A percentile compares a stretch with the other conserved stretches of the same genome.
phyloP scores from a whole-genome alignment of 371 early-diverging fungal genomes.

The Apophysomyces elegans region DNA sequence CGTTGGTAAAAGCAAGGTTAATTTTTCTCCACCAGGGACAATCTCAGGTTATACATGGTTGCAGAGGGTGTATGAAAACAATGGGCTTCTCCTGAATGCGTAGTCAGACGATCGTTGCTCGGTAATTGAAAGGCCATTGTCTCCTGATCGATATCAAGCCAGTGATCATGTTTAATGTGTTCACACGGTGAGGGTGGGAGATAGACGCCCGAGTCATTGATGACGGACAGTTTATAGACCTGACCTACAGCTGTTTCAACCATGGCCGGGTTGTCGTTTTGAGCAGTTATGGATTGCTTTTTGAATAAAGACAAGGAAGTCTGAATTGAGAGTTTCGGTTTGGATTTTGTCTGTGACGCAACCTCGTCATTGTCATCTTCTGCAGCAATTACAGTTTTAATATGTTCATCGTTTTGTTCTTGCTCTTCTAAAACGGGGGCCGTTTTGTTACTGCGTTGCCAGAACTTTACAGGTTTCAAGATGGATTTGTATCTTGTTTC shows the following conservation, averaged over 20 bases:
- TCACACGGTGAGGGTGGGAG: conserved; percentile 33
- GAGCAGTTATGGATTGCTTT: conserved; percentile 1
- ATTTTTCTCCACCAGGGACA: background rate
- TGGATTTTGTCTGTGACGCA: background rate
- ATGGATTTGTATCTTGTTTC: conserved; percentile 9
- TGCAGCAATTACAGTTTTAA: background rate
- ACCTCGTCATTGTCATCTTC: background rate
- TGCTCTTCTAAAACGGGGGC: conserved; percentile 18
- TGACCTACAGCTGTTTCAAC: conserved; percentile 28
- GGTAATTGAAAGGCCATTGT: conserved; percentile 38
- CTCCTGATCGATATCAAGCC: conserved; percentile 32
- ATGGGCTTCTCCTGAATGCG: conserved; percentile 11
- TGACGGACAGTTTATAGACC: conserved; percentile 39
- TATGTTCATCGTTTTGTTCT: conserved; percentile 18
- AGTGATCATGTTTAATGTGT: conserved; percentile 33
- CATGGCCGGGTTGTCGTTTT: conserved; percentile 64
- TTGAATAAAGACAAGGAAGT: background rate
- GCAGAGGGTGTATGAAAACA: conserved; percentile 18
- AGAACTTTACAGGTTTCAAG: conserved; percentile 1
- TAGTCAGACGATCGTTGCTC: conserved; percentile 18
- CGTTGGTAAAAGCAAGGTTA: background rate
- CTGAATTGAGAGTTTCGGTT: background rate
- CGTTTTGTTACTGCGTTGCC: conserved; percentile 21
- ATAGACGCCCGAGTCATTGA: conserved; percentile 39
- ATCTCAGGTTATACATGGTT: background rate